A percentile compares a stretch with the other conserved stretches of the same genome.
These are phyloP conservation scores for Glycyrrhiza uralensis DNA, from an alignment of 306 rosid genomes.

Conservation along the genomic window DNA sequence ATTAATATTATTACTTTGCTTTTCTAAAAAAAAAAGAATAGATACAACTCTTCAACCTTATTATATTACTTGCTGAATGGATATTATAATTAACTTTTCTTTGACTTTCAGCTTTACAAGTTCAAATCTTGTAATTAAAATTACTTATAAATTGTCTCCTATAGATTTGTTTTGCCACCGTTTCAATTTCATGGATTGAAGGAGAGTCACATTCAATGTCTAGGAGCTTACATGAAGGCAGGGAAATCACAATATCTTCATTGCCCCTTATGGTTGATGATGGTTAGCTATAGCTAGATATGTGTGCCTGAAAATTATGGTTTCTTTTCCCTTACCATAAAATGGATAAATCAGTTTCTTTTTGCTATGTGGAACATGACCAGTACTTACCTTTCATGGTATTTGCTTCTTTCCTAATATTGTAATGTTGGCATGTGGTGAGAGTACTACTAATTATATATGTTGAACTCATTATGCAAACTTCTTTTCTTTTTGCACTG, in stretches of 20 bases:
- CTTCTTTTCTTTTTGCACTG: neutral
- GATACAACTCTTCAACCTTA: constrained; percentile 39
- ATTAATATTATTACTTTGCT: too few relatives aligned
- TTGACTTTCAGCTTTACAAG: neutral
- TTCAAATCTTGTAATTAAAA: neutral
- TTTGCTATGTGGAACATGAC: neutral
- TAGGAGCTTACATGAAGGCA: too few relatives aligned
- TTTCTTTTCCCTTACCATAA: too few relatives aligned
- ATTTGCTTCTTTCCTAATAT: neutral
- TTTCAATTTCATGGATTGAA: too few relatives aligned
- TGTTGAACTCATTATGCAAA: neutral
- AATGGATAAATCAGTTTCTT: too few relatives aligned
- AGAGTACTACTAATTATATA: neutral
- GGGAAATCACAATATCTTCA: too few relatives aligned
- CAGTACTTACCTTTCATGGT: neutral
- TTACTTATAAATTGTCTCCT: constrained; percentile 8
- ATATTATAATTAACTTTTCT: neutral
- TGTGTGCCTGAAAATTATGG: too few relatives aligned
- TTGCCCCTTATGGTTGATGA: too few relatives aligned
- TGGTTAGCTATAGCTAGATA: too few relatives aligned
- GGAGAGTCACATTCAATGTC: too few relatives aligned
- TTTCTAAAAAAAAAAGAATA: too few relatives aligned
- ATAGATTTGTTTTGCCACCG: constrained; percentile 85
- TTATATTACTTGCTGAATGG: neutral
- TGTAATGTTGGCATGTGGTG: neutral